Conservation (phyloP, 176 grass and related monocot genomes). For the Oryza longistaminata region DNA sequence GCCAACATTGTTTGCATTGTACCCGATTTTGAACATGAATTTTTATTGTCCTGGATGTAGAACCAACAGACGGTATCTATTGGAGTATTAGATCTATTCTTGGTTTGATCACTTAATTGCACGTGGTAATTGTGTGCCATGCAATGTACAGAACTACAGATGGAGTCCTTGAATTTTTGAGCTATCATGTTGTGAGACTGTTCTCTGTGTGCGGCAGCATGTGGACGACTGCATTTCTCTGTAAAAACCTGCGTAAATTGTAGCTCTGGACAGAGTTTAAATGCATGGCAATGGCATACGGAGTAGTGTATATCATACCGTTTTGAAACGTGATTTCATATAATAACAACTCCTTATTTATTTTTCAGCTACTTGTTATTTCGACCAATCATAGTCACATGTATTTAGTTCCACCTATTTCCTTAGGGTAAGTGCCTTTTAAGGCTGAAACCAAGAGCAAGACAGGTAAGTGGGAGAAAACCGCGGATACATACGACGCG, state of each 20-base stretch:
- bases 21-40: background rate
- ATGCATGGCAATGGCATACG: no score
- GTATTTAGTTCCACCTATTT: no score
- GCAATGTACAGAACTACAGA: background rate
- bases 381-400: no score
- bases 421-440: no score
- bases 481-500: no score
- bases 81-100: background rate
- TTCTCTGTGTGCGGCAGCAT: background rate
- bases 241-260: background rate
- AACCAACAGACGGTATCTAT: no score
- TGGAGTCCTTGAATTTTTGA: background rate
- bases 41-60: background rate
- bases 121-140: background rate
- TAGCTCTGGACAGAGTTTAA: background rate
- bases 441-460: no score
- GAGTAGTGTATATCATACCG: no score
- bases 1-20: background rate
- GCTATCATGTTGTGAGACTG: background rate
- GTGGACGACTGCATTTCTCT: background rate
- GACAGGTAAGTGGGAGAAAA: no score
- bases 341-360: no score
- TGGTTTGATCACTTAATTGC: background rate
- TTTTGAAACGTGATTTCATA: no score
- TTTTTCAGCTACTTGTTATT: no score